Base-by-base conservation (phyloP, 305 asterid species). In the Fraxinus xanthoxyloides region DNA sequence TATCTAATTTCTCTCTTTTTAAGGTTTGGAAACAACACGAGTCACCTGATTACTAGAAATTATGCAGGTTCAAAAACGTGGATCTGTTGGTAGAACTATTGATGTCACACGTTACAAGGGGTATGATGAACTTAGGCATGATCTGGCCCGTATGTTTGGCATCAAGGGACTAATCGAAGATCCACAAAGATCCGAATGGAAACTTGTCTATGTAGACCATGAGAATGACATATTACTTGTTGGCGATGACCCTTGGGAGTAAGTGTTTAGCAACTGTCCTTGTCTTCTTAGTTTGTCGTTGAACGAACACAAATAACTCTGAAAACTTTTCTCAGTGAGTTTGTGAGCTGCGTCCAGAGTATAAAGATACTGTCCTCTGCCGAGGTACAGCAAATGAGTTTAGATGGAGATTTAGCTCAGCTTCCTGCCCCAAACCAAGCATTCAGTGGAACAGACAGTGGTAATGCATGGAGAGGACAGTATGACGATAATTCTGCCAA, bases 181-280 rank as follows among this genome's bases (percentile, higher is more conserved):
- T 80, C 95, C 97, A 35, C 98, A 91, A 81, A 85, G 97, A 74
- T 90, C 87, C 0, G 99, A 92, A 40, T 97, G 99, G 99, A 93
- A 95, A 89, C 98, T 97, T 69, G 98, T 97, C 19, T 97, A 95
- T 12, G 95, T 97, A 7, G 99, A 97, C 87, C 94, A 92, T 56
- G 98, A 97, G 85, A 93, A 97, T 77, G 99, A 97, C 79, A 92
- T 95, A 73, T 84, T 97, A 81, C 98, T 97, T 1, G 97, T 93
- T 73, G 99, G 99, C 28, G 99, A 97, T 77, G 99, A 97, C 80
- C 99, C 99, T 4, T 97, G 99, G 99, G 99, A 97, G 99, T 97
- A 95, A 82, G 99, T 91, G 15, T 40, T 31, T 2, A 36, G 34
- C n/a, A 34, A 30, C 24, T 73, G 8, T 35, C 72, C 82, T 65